Evolutionary conservation across 2,329 filamentous ascomycete species (phyloP), one percentile per base, ranked within the genome.

Genomic region (Leptographium wingfieldii): DNA sequence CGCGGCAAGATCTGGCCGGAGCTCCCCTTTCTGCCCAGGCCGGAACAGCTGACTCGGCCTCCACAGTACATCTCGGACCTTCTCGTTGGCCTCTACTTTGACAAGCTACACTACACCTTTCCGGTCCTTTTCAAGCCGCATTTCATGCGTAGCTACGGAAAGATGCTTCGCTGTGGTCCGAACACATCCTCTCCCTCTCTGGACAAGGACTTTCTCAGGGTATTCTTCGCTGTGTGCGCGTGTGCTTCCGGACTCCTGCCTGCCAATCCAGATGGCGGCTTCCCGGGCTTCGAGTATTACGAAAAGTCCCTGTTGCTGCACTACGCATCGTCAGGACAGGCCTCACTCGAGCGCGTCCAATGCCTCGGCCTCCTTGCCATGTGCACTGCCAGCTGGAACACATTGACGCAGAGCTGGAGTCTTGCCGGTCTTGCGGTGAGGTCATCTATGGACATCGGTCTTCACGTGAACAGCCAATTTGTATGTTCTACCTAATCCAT

Each of bases 341-440:
- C 67, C 1, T 67, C 63, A 3, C 38, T 69, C 0, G 68, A 70
- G 59, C 59, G 62, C 4, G 67, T 69, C 1, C 68, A 70, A 29
- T 70, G 67, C 58, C 61, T 70, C 5, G 67, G 64, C 3, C 57
- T 70, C 7, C 58, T 70, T 2, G 62, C 68, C 2, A 69, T 70
- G 65, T 70, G 68, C 59, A 63, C 65, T 10, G 67, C 66, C 0
- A 66, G 69, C 5, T 70, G 69, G 69, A 70, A 70, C 46, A 69
- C 67, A 0, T 58, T 69, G 14, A 65, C 69, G 1, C 65, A 66
- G 33, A 69, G 68, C 58, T 70, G 68, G 69, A 65, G 14, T 29
- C 59, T 67, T 16, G 63, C 65, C 1, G 68, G 68, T 1, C 68
- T 69, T 52, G 68, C 68, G 1, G 68, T 70, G 3, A 55, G 68